phyloP scores from a whole-genome alignment of 1,284 basidiomycete genomes.

The Rhizoctonia solani region DNA sequence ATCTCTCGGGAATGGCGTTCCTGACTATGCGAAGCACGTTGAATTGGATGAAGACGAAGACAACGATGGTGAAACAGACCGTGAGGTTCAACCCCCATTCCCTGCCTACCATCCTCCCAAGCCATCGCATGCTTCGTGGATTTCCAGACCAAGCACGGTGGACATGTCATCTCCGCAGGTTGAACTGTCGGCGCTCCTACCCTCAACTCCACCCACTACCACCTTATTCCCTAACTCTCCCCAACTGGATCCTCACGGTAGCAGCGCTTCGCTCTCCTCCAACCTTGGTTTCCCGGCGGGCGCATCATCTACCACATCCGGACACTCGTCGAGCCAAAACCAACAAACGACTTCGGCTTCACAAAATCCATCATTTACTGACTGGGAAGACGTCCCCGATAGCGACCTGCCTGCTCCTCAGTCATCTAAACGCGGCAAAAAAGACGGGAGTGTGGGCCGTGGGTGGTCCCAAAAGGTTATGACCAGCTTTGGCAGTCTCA shows the following conservation, averaged over 20 bases:
- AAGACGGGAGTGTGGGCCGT: neutral
- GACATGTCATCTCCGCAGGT: slow-evolving; percentile 12
- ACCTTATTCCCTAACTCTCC: slow-evolving; percentile 5
- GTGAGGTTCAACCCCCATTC: neutral
- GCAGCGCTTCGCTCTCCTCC: slow-evolving; percentile 16
- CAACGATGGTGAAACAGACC: slow-evolving; percentile 26
- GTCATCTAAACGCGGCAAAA: slow-evolving; percentile 20
- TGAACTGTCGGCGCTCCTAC: slow-evolving; percentile 20
- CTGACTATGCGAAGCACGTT: neutral
- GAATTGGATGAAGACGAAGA: slow-evolving; percentile 32
- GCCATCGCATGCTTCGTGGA: neutral
- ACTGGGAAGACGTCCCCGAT: slow-evolving; percentile 58
- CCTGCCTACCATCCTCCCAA: slow-evolving; percentile 2
- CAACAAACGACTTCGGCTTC: neutral
- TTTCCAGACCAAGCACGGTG: slow-evolving; percentile 11
- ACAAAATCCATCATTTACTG: slow-evolving; percentile 44
- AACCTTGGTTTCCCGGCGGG: slow-evolving; percentile 5
- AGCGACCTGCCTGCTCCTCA: slow-evolving; percentile 50
- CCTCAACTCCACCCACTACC: slow-evolving; percentile 26
- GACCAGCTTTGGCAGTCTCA: slow-evolving; percentile 14
- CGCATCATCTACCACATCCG: slow-evolving; percentile 19
- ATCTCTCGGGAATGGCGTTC: neutral
- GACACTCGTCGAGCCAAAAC: slow-evolving; percentile 21
- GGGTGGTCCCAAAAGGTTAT: slow-evolving; percentile 24
- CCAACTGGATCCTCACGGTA: slow-evolving; percentile 20